phyloP scores from a whole-genome alignment of 164 flowering plant species.

The Houttuynia cordata region DNA sequence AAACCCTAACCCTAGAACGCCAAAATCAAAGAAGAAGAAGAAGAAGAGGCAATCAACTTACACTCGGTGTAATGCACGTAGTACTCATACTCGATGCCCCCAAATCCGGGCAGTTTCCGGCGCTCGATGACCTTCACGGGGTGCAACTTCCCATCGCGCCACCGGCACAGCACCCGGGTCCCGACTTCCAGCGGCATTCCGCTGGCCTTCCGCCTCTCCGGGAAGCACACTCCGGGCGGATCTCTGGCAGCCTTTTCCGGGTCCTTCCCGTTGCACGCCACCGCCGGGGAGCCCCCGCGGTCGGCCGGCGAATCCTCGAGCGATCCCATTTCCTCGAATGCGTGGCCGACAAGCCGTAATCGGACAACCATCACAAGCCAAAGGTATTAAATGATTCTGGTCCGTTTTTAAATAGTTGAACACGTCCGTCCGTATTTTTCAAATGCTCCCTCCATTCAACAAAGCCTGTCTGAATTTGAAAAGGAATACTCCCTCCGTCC shows the following conservation, averaged over 20 bases:
- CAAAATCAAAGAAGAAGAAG: neutral
- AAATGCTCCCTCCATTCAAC: no score
- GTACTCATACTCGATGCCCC: conserved; percentile 67
- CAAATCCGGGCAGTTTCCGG: conserved; percentile 30
- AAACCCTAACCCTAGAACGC: conserved; percentile 9
- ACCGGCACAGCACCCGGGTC: conserved; percentile 87
- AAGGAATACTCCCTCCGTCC: no score
- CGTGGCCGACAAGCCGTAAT: no score
- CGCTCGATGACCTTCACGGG: conserved; percentile 96
- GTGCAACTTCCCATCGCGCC: conserved; percentile 85
- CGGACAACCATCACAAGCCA: no score
- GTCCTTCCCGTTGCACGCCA: conserved; percentile 13
- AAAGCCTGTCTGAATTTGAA: no score
- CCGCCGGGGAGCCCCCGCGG: conserved; percentile 17
- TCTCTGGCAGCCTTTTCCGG: neutral
- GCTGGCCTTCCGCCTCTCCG: conserved; percentile 34
- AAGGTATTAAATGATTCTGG: no score
- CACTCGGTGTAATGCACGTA: conserved; percentile 98
- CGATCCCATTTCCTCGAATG: conserved; percentile 27
- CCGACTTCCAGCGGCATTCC: conserved; percentile 79
- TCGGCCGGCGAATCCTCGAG: conserved; percentile 27
- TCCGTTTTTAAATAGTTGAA: no score
- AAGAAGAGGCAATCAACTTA: no score
- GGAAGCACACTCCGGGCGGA: conserved; percentile 11
- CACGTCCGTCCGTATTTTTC: no score